These are phyloP conservation scores for Alnus glutinosa DNA, from an alignment of 306 rosid species.

Conservation along the genomic window DNA sequence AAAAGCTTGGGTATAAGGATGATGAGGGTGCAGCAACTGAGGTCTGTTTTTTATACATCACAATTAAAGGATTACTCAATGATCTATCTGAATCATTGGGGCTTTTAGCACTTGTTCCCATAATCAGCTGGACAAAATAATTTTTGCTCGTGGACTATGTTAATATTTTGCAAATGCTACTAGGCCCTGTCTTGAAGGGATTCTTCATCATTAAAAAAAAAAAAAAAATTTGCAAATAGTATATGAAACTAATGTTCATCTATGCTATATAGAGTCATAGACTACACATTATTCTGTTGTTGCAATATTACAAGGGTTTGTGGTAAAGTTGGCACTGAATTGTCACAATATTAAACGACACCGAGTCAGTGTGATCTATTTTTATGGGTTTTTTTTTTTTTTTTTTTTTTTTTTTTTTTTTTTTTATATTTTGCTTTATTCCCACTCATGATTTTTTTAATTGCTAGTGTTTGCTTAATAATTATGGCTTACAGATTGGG, in stretches of 20 bases:
- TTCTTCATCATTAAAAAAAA: no score
- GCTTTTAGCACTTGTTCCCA: constrained; percentile 1
- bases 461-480: not conserved
- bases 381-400: not conserved
- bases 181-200: no score
- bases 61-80: not conserved
- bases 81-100: constrained; percentile 14
- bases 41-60: constrained; percentile 55
- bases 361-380: not conserved
- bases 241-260: not conserved
- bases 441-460: not conserved
- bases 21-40: constrained; percentile 94
- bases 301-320: not conserved
- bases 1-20: constrained; percentile 82
- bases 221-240: not conserved
- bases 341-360: not conserved
- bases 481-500: not conserved
- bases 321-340: not conserved
- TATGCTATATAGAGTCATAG: not conserved
- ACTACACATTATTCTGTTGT: no score
- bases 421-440: not conserved
- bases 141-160: not conserved
- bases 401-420: not conserved
- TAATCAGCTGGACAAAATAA: not conserved
- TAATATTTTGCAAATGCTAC: not conserved